Conservation (phyloP, 139 green algal genomes). For the Tetratostichococcus sp. region DNA sequence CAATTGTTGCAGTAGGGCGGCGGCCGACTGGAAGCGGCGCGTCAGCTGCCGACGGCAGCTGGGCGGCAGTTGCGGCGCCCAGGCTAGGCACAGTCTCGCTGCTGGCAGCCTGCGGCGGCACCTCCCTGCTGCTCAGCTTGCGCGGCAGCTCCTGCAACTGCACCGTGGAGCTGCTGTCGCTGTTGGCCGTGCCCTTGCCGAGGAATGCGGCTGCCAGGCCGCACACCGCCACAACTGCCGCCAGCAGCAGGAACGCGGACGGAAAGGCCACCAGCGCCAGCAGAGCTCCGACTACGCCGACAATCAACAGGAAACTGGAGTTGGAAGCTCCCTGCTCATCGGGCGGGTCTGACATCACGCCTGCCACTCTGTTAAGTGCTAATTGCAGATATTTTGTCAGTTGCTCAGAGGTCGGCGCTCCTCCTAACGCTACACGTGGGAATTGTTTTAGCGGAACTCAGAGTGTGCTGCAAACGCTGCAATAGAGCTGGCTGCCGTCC, state of each 20-base stretch:
- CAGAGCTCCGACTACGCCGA: not conserved
- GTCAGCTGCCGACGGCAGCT: not conserved
- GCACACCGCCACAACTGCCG: not conserved
- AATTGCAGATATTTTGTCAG: no score
- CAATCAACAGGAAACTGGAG: not conserved
- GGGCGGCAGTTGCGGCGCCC: not conserved
- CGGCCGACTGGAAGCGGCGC: no score
- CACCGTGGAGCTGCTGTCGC: not conserved
- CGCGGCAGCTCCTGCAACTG: not conserved
- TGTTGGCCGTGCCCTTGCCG: not conserved
- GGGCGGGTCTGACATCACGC: not conserved
- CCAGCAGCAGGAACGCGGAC: not conserved
- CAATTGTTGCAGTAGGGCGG: no score
- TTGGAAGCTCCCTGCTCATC: not conserved
- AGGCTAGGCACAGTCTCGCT: no score
- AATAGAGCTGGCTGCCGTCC: no score
- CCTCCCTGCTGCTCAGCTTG: not conserved
- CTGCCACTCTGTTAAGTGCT: no score
- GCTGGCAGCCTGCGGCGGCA: not conserved
- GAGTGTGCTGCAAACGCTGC: no score
- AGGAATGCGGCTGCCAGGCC: not conserved
- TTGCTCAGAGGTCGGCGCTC: no score
- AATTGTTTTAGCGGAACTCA: no score
- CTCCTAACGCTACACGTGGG: no score
- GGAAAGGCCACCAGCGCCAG: not conserved